Evolutionary conservation across 2,329 filamentous ascomycete species (phyloP).

Genomic region (Paraphoma sp.): DNA sequence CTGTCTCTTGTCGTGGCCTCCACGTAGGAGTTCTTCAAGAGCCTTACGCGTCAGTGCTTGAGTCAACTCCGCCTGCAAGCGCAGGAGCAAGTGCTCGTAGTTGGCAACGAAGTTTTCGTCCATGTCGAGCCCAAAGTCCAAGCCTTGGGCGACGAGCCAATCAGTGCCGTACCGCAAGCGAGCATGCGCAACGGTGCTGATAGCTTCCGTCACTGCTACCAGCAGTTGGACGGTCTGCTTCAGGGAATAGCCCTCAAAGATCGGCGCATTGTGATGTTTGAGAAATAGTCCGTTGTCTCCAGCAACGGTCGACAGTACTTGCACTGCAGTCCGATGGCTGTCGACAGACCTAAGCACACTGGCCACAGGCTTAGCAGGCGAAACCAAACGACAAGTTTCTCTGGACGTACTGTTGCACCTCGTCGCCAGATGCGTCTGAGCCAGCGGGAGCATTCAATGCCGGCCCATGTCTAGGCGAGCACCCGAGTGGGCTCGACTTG

Average conservation of each 20-base stretch:
- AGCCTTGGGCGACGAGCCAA: constrained; percentile 41
- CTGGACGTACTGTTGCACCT: constrained; percentile 47
- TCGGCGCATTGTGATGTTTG: constrained; percentile 37
- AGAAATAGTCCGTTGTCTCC: constrained; percentile 44
- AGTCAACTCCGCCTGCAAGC: constrained; percentile 46
- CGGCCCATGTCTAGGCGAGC: constrained; percentile 27
- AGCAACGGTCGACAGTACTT: constrained; percentile 38
- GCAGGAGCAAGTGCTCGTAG: constrained; percentile 51
- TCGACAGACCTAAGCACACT: constrained; percentile 42
- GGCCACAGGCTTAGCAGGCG: constrained; percentile 35
- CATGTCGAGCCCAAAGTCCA: constrained; percentile 34
- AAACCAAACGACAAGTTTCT: constrained; percentile 41
- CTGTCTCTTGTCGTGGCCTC: constrained; percentile 41
- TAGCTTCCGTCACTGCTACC: constrained; percentile 39
- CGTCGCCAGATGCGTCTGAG: constrained; percentile 40
- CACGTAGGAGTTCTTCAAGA: constrained; percentile 35
- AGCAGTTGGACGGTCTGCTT: constrained; percentile 36
- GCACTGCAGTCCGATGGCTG: constrained; percentile 22
- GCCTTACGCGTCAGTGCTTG: constrained; percentile 37
- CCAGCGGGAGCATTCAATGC: constrained; percentile 29
- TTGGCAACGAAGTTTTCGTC: constrained; percentile 51
- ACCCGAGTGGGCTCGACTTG: constrained; percentile 17
- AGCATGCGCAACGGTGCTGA: constrained; percentile 35
- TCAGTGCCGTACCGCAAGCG: constrained; percentile 35
- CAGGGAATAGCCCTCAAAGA: constrained; percentile 38